Evolutionary conservation across 768 basidiomycete species (phyloP), one percentile per base, ranked within the genome.

Genomic region (Naganishia vaughanmartiniae): DNA sequence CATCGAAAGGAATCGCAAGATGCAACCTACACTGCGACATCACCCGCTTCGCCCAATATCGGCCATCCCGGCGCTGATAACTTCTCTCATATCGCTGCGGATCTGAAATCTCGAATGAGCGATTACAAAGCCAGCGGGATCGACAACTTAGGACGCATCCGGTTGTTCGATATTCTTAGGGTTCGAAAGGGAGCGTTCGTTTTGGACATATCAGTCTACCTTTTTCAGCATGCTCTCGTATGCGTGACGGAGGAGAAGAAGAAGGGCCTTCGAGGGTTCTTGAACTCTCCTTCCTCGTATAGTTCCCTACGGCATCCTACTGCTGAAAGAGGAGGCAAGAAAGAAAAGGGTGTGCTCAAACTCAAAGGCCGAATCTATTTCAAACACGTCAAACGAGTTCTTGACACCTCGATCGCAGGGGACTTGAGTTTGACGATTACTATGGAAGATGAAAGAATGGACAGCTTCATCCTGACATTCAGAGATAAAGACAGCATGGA

Each of bases 201-300:
- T 24, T 88, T 93, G 67, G 94, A 96, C 80, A 97, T 97, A 82
- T 91, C 89, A 78, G 92, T 96, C 71, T 97, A 98, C 83, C 86
- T 99, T 31, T 99, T 97, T 87, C 90, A 89, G 77, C 93, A 97
- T 81, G 96, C 96, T 12, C 91, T 99, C 74, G 93, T 99, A 71
- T 99, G 96, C 80, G 93, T 98, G n/a, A 87, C 90, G 24, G 94
- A 98, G 80, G 95, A 99, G 82, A 92, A 89, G 84, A 94, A 92
- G 76, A 87, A 90, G 30, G 88, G 89, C 0, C 82, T 93, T 1
- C 88, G 89, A 10, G 86, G 89, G 31, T 84, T 93, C 55, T 84
- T 93, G 5, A 88, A 89, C 12, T 77, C 77, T 1, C 46, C 72
- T 2, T 68, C 75, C 15, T 78, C 78, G 2, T 69, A 73, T 39